A percentile compares a stretch with the other conserved stretches of the same genome.
Conservation (phyloP, 352 stramenopile genomes). For the Aphanomyces astaci region DNA sequence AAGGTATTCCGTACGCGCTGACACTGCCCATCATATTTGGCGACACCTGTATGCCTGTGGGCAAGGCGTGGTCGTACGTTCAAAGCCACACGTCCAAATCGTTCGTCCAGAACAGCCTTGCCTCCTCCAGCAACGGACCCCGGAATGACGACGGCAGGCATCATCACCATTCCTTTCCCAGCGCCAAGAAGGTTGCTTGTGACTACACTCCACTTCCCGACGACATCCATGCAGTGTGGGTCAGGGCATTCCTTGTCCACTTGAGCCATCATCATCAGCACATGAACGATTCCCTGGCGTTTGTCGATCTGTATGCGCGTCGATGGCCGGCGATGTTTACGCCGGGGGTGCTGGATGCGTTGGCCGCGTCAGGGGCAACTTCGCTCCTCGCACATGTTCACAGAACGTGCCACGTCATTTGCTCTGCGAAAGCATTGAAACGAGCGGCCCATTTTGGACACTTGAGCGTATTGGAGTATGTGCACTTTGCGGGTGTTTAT, state of each 20-base stretch:
- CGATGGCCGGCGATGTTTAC: background rate
- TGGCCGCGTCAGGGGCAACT: background rate
- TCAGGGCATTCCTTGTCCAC: background rate
- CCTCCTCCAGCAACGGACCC: too few relatives aligned
- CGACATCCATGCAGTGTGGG: too few relatives aligned
- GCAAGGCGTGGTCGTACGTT: background rate
- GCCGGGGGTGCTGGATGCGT: background rate
- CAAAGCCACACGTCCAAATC: background rate
- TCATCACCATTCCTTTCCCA: too few relatives aligned
- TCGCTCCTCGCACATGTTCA: background rate
- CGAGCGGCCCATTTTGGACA: background rate
- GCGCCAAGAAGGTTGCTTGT: too few relatives aligned
- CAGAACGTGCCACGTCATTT: background rate
- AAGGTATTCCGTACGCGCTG: background rate
- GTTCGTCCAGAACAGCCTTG: too few relatives aligned
- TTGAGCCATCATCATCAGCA: background rate
- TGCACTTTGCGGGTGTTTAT: background rate
- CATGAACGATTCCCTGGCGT: background rate
- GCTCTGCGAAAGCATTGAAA: background rate
- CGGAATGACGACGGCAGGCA: too few relatives aligned
- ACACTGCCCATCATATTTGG: background rate
- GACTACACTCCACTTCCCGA: too few relatives aligned
- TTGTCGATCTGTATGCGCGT: background rate
- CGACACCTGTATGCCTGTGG: background rate
- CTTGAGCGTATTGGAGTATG: background rate